phyloP scores from a whole-genome alignment of 306 rosid genomes.

The Chamaecrista fasciculata region DNA sequence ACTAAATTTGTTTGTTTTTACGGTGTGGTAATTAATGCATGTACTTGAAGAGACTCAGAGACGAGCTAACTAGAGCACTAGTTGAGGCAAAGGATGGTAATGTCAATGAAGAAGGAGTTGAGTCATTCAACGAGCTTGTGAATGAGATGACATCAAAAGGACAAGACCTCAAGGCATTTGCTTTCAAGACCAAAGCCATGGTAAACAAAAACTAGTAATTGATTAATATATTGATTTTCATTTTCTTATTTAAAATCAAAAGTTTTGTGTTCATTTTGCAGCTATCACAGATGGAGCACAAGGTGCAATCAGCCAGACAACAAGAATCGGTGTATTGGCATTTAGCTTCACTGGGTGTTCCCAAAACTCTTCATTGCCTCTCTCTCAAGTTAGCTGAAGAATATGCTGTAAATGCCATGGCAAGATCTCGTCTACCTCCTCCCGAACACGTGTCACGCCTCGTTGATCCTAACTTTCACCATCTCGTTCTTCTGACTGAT shows the following conservation, averaged over 20 bases:
- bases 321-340: conserved; percentile 74
- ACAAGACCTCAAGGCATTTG: conserved; percentile 67
- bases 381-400: conserved; percentile 81
- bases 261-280: conserved; percentile 33
- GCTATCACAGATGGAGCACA: conserved; percentile 69
- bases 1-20: neutral
- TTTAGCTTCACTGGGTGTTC: conserved; percentile 83
- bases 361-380: conserved; percentile 71
- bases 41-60: conserved; percentile 54
- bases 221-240: neutral
- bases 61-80: conserved; percentile 62
- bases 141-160: conserved; percentile 47
- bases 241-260: too few relatives aligned
- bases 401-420: conserved; percentile 67
- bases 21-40: conserved; percentile 26
- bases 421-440: conserved; percentile 71
- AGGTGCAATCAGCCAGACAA: conserved; percentile 71
- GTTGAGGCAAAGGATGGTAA: conserved; percentile 53
- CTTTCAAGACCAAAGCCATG: conserved; percentile 82
- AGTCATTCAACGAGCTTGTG: conserved; percentile 70
- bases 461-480: conserved; percentile 58
- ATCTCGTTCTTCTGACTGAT: conserved; percentile 71
- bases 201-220: conserved; percentile 34
- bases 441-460: conserved; percentile 73
- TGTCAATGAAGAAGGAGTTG: conserved; percentile 38